Evolutionary conservation across 2,329 filamentous ascomycete species (phyloP), one percentile per base, ranked within the genome.

Genomic region (Didymella lethalis): DNA sequence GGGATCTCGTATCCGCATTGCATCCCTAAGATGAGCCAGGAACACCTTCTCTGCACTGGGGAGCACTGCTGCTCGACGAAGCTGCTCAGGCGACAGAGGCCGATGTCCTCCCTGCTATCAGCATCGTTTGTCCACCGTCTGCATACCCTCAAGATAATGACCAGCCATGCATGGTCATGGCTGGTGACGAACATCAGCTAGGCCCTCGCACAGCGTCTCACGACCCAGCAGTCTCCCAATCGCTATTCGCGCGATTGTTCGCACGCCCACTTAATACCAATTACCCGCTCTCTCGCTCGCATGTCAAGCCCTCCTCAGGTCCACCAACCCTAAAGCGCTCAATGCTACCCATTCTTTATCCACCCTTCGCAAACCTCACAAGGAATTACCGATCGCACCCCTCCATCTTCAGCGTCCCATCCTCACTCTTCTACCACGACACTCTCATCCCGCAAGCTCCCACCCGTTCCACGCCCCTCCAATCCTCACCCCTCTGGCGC

Each of bases 351-450:
- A 78, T 81, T 26, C 65, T 70, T 28, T 75, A 75, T 26, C 77
- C 80, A n/a, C 73, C 80, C 1, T 82, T 82, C 62, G 70, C 75
- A 32, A 79, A 81, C 48, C 69, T 82, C 1, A 75, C 77, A 16
- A 74, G 79, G 28, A 82, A 82, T 64, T 82, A 82, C 65, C 78
- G 80, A 53, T 81, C 79, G 36, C 80, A 82, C 54, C 76, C 78
- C 6, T 73, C 80, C 25, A 81, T 82, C 54, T 71, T 82, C 26
- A 73, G 74, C 14, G 71, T 80, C 5, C 78, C 80, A 2, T 77
- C 71, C 29, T 65, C 72, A 1, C 68, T 80, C 23, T 81, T 81
- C 67, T 82, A 82, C 64, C 66, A 74, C 61, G 76, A 82, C 61
- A 81, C 79, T 0, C 67, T 82, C 4, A 74, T 80, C 29, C 77